phyloP scores from a whole-genome alignment of 2,329 filamentous ascomycete genomes.

The Aspergillus glaucus region DNA sequence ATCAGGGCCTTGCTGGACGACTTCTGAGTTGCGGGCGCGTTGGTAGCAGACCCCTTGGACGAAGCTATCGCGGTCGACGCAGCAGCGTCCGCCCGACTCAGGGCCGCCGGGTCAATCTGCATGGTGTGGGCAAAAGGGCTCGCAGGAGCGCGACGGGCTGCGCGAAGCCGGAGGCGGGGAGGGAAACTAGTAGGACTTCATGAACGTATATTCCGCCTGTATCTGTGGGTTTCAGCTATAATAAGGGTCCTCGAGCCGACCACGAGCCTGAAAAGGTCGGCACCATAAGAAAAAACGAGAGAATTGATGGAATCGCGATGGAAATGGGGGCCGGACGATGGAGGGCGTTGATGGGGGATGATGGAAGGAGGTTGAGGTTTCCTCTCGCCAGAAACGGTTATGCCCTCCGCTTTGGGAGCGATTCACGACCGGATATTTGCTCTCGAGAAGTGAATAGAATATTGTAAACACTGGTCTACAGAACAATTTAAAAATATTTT shows the following conservation, averaged over 20 bases:
- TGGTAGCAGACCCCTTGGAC: conserved; percentile 25
- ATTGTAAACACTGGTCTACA: too few relatives aligned
- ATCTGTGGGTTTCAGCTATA: neutral
- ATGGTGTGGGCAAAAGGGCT: conserved; percentile 25
- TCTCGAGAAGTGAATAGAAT: too few relatives aligned
- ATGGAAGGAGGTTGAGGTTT: conserved; percentile 23
- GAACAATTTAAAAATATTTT: too few relatives aligned
- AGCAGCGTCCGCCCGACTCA: conserved; percentile 37
- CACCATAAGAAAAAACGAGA: conserved; percentile 3
- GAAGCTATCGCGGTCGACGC: conserved; percentile 25
- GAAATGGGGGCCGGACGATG: conserved; percentile 8
- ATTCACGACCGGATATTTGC: too few relatives aligned
- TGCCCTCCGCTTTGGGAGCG: neutral
- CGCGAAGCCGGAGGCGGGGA: conserved; percentile 33
- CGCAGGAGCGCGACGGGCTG: conserved; percentile 31
- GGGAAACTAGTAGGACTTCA: conserved; percentile 31
- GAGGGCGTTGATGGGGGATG: conserved; percentile 15
- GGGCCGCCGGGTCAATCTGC: conserved; percentile 41
- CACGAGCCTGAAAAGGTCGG: conserved; percentile 3
- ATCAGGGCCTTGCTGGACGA: conserved; percentile 43
- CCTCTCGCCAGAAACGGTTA: conserved; percentile 3
- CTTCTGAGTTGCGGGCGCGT: conserved; percentile 35
- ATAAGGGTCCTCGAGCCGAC: conserved; percentile 10
- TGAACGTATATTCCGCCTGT: conserved; percentile 18
- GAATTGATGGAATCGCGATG: conserved; percentile 19